Evolutionary conservation across 2,329 filamentous ascomycete genomes (phyloP), one percentile per base, ranked within the genome.

Genomic region (Paecilomyces formosus): DNA sequence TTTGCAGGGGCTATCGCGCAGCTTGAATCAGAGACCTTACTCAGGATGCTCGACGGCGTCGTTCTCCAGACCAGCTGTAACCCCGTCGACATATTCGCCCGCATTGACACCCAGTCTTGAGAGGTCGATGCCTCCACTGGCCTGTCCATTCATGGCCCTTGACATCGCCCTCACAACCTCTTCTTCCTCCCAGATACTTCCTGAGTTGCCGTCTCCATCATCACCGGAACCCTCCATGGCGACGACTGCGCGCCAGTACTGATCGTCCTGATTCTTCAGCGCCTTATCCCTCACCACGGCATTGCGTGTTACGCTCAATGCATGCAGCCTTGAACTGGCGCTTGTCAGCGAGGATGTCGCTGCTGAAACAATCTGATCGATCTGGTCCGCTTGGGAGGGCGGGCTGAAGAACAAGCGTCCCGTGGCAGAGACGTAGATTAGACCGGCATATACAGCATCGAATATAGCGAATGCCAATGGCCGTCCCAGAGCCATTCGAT

Each of bases 341-440:
- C 75, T 75, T 51, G 85, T 82, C 54, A 96, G 72, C 2, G 78
- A 73, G 54, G 82, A 78, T 55, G 84, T 81, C 1, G 80, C 77
- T 1, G 73, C 67, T 12, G 67, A 65, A 7, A 78, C 67, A 1
- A 75, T 71, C 59, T 77, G 72, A 64, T 90, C 87, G 50, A 95
- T 75, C 60, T 89, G 85, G 70, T 89, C 86, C 0, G 85, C 82
- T 0, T 86, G 72, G 0, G 81, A 78, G 0, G 84, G 81, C 13
- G 86, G 83, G 53, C 79, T 77, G 22, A 85, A 82, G 64, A 95
- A 90, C 60, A 89, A 88, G 21, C 92, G 86, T 68, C 92, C 88
- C 3, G 94, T 97, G 15, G 85, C 84, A 2, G 88, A 87, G 3
- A 94, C 79, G 76, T 87, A 97, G 39, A 97, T 78, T 3, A 88